These are phyloP conservation scores for Chlorophyllum brunneum DNA, from an alignment of 768 basidiomycete genomes.

Conservation along the genomic window DNA sequence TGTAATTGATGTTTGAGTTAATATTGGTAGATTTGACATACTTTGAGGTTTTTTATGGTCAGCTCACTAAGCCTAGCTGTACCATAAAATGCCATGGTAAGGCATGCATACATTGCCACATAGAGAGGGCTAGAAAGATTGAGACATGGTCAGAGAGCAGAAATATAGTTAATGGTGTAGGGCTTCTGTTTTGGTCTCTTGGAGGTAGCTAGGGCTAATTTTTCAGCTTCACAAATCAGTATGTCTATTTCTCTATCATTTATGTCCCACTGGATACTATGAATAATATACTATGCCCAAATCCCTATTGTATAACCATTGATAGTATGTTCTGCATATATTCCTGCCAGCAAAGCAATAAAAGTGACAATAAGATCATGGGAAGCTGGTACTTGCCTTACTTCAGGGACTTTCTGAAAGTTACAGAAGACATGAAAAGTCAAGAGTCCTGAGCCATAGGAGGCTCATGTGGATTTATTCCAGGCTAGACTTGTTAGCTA, in stretches of 20 bases:
- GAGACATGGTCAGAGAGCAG: constrained; percentile 17
- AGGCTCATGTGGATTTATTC: constrained; percentile 25
- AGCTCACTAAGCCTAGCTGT: constrained; percentile 33
- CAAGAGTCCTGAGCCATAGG: constrained; percentile 34
- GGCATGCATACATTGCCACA: constrained; percentile 32
- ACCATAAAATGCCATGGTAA: constrained; percentile 34
- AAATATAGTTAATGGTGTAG: constrained; percentile 23
- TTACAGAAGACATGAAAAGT: constrained; percentile 39
- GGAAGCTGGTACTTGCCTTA: constrained; percentile 23
- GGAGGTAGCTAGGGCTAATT: constrained; percentile 25
- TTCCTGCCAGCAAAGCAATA: constrained; percentile 28
- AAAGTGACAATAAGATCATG: constrained; percentile 23
- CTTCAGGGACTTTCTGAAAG: constrained; percentile 25
- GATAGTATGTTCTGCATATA: constrained; percentile 28
- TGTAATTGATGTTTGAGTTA: constrained; percentile 14
- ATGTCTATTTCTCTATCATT: constrained; percentile 23
- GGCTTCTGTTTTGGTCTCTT: constrained; percentile 26
- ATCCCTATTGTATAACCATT: constrained; percentile 34
- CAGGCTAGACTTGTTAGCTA: constrained; percentile 25
- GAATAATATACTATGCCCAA: constrained; percentile 43
- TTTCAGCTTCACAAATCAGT: constrained; percentile 25
- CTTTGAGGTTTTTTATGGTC: constrained; percentile 25
- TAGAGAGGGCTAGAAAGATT: constrained; percentile 26
- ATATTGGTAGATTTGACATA: constrained; percentile 28
- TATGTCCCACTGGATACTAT: constrained; percentile 29